Evolutionary conservation across 164 flowering plant genomes (phyloP).

Genomic region (Tetrastigma voinierianum): DNA sequence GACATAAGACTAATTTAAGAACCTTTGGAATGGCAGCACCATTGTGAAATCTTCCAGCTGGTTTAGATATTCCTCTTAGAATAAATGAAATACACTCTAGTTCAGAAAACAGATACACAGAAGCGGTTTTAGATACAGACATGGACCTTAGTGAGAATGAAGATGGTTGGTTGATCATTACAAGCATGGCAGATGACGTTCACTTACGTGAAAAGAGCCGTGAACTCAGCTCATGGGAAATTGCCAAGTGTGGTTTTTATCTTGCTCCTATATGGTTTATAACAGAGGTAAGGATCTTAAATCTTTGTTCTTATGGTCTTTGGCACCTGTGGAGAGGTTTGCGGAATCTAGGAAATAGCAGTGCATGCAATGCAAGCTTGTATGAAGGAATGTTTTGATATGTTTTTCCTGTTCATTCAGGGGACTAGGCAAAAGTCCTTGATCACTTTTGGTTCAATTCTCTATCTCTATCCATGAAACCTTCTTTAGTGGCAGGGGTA

Average conservation of each 20-base stretch:
- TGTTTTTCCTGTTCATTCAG: no score
- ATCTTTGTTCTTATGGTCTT: background rate
- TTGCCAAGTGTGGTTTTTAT: constrained; percentile 43
- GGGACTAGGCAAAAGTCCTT: no score
- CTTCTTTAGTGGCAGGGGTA: no score
- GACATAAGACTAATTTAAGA: constrained; percentile 5
- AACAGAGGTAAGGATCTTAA: constrained; percentile 43
- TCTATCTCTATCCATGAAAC: no score
- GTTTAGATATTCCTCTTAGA: constrained; percentile 39
- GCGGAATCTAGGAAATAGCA: background rate
- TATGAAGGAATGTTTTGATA: no score
- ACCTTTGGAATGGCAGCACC: constrained; percentile 3
- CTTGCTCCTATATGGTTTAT: constrained; percentile 62
- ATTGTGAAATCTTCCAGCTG: constrained; percentile 20
- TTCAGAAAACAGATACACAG: constrained; percentile 27
- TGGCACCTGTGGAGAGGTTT: background rate
- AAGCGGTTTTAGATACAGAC: constrained; percentile 22
- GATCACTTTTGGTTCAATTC: no score
- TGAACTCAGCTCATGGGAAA: constrained; percentile 40
- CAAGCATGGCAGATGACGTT: constrained; percentile 27
- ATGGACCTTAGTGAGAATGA: constrained; percentile 35
- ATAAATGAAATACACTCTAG: constrained; percentile 26
- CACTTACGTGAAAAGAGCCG: constrained; percentile 8
- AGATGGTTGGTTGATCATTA: constrained; percentile 34
- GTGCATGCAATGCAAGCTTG: background rate